A percentile compares a stretch with the other conserved stretches of the same genome.
These are phyloP conservation scores for Suillus weaverae DNA, from an alignment of 768 basidiomycete species.

Conservation along the genomic window DNA sequence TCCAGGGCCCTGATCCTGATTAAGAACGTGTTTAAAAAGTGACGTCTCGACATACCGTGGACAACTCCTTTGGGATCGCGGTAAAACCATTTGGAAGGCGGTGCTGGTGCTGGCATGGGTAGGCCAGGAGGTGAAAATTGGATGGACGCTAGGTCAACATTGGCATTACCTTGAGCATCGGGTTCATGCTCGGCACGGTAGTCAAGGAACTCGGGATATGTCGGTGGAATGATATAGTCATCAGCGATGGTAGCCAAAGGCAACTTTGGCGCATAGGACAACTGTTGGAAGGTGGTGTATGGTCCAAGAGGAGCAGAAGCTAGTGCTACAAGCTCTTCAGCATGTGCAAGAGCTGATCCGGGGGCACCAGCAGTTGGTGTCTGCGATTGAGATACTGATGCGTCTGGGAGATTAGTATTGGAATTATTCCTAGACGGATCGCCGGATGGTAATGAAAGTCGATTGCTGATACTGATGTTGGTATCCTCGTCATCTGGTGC, in stretches of 20 bases:
- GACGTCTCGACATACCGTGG: conserved; percentile 55
- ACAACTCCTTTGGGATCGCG: conserved; percentile 78
- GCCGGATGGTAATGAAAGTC: conserved; percentile 48
- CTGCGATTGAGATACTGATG: conserved; percentile 4
- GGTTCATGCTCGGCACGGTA: conserved; percentile 68
- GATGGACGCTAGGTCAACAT: conserved; percentile 52
- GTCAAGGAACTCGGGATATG: conserved; percentile 76
- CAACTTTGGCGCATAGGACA: conserved; percentile 81
- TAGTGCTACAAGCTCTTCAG: conserved; percentile 68
- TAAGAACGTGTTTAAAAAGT: conserved; percentile 11
- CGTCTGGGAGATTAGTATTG: conserved; percentile 26
- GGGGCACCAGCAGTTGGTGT: conserved; percentile 32
- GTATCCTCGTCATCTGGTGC: conserved; percentile 51
- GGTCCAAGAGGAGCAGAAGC: conserved; percentile 74
- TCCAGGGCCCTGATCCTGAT: conserved; percentile 70
- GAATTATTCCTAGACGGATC: conserved; percentile 31
- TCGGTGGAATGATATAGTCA: conserved; percentile 89
- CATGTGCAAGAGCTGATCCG: conserved; percentile 42
- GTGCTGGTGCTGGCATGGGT: conserved; percentile 64
- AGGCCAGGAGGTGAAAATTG: conserved; percentile 82
- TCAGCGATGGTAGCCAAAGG: conserved; percentile 88
- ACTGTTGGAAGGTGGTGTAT: conserved; percentile 91
- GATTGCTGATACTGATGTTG: conserved; percentile 62
- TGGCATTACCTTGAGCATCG: conserved; percentile 42
- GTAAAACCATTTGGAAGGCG: conserved; percentile 80